A percentile compares a stretch with the other conserved stretches of the same genome.
phyloP scores from a whole-genome alignment of 768 basidiomycete species.

The Mycena metata region DNA sequence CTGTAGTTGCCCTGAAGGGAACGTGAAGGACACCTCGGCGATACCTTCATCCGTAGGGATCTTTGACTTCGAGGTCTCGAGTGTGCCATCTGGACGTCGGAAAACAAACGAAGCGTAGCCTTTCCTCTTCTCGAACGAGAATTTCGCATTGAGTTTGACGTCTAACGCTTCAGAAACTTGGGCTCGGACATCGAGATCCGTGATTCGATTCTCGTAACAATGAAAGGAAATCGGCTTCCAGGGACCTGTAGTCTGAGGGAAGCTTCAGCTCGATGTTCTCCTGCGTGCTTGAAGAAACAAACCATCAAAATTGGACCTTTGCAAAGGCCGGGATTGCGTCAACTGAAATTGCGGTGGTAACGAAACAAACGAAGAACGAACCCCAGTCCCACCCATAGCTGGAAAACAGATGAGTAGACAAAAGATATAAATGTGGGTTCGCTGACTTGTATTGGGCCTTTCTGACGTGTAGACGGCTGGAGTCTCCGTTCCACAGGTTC shows the following conservation, averaged over 20 bases:
- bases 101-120: slow-evolving; percentile 63
- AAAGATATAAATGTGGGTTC: slow-evolving; percentile 5
- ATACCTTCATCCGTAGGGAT: slow-evolving; percentile 53
- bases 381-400: slow-evolving; percentile 97
- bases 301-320: slow-evolving; percentile 84
- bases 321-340: not conserved
- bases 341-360: not conserved
- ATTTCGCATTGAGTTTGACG: slow-evolving; percentile 62
- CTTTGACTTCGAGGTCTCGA: slow-evolving; percentile 55
- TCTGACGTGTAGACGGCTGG: slow-evolving; percentile 89
- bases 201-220: slow-evolving; percentile 73
- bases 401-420: slow-evolving; percentile 9
- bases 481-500: slow-evolving; percentile 90
- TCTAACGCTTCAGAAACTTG: slow-evolving; percentile 68
- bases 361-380: slow-evolving; percentile 39
- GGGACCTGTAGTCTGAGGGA: slow-evolving; percentile 73
- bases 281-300: not conserved
- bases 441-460: slow-evolving; percentile 94
- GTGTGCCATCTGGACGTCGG: slow-evolving; percentile 62
- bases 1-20: slow-evolving; percentile 69
- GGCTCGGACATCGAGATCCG: slow-evolving; percentile 73
- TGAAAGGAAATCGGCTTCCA: slow-evolving; percentile 87
- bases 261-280: not conserved
- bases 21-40: slow-evolving; percentile 60
- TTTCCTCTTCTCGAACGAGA: slow-evolving; percentile 55